Conservation (phyloP, 768 basidiomycete species). For the Tylopilus balloui region DNA sequence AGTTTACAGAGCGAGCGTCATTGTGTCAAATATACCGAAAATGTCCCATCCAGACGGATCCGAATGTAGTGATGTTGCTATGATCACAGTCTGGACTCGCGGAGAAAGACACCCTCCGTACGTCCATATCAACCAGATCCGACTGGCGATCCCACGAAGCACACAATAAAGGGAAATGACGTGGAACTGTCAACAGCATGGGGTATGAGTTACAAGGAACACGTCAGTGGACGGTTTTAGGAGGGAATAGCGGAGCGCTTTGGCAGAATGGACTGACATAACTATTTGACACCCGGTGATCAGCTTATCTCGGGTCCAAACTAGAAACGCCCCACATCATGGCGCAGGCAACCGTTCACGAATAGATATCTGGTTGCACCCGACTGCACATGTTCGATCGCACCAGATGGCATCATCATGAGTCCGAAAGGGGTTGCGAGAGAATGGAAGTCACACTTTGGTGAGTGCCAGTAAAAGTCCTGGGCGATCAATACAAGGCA, state of each 20-base stretch:
- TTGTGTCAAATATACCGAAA: slow-evolving; percentile 11
- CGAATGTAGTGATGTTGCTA: slow-evolving; percentile 11
- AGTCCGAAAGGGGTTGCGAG: slow-evolving; percentile 14
- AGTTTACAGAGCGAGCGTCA: slow-evolving; percentile 7
- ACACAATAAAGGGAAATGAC: slow-evolving; percentile 19
- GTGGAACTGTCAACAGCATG: slow-evolving; percentile 19
- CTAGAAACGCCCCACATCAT: slow-evolving; percentile 9
- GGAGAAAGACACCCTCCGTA: slow-evolving; percentile 1
- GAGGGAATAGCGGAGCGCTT: not conserved
- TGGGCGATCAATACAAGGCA: slow-evolving; percentile 24
- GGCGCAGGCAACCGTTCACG: slow-evolving; percentile 14
- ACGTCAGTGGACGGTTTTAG: slow-evolving; percentile 1
- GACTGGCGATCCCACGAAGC: slow-evolving; percentile 7
- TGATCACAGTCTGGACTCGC: slow-evolving; percentile 8
- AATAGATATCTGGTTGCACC: slow-evolving; percentile 14
- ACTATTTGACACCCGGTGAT: slow-evolving; percentile 5
- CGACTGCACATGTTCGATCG: slow-evolving; percentile 16
- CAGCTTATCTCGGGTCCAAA: slow-evolving; percentile 14
- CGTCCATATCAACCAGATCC: slow-evolving; percentile 17
- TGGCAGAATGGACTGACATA: slow-evolving; percentile 11
- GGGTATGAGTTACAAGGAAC: slow-evolving; percentile 3
- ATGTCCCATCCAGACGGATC: slow-evolving; percentile 16
- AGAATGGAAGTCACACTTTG: slow-evolving; percentile 22
- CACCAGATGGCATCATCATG: slow-evolving; percentile 21
- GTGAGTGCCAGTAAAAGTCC: slow-evolving; percentile 8